Base-by-base conservation (phyloP, 345 rosid species). In the Citrus medica region DNA sequence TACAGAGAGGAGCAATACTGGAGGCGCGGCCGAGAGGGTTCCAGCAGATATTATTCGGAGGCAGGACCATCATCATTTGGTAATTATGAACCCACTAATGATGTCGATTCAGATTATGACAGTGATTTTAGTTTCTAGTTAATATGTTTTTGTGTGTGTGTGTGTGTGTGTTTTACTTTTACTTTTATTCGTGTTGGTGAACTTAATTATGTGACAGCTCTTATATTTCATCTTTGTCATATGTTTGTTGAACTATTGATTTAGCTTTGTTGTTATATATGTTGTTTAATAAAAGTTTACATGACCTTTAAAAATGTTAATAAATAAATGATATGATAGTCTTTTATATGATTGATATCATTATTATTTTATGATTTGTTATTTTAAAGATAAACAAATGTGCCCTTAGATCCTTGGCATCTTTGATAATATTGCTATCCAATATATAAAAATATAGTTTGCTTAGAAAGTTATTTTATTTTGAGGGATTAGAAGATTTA, bases 21-120 rank as follows among this genome's bases (percentile, higher is more conserved):
- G 33, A 60, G 67, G 55, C 55, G 55, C 25, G 58, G 77, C 46
- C 46, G 3, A 24, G 77, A 74, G 68, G 77, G 76, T n/a, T 19
- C 66, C 27, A 58, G 65, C 32, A n/a, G 24, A 32, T 40, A 40
- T 40, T 14, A 63, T 63, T 5, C 67, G 5, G 24, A 13, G 35
- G 63, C 67, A 13, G 67, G 70, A 9, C 25, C 55, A 12, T 48
- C 48, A 22, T 66, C 70, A 21, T 40, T 33, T 35, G 48, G 24
- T 17, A 8, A 66, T 5, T 17, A 65, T 65, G 69, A 33, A 16
- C 7, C 25, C 13, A 17, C 4, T 4, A 40, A 40, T 9, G 70
- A 66, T 21, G 27, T 35, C 22, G 70, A 66, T 32, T 9, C 16
- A 8, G 25, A 65, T 19, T 33, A 65, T 7, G 69, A 21, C 12